Evolutionary conservation across 2,329 filamentous ascomycete species (phyloP).

Genomic region (Xylariomycetidae sp.): DNA sequence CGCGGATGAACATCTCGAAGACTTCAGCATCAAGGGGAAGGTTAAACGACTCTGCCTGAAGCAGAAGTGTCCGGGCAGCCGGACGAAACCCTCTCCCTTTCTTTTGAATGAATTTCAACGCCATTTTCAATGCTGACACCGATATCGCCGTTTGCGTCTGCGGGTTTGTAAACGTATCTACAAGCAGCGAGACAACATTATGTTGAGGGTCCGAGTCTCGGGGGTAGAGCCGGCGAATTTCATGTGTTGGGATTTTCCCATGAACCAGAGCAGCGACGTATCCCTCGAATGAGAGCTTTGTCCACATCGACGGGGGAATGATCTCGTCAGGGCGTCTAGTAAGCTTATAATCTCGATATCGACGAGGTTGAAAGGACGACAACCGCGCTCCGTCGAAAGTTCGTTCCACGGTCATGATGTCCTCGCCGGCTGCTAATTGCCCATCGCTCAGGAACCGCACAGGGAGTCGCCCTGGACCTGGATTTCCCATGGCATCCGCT

Average conservation of each 20-base stretch:
- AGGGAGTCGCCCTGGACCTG: slow-evolving; percentile 2
- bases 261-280: slow-evolving; percentile 23
- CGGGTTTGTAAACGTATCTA: slow-evolving; percentile 19
- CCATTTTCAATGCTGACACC: slow-evolving; percentile 23
- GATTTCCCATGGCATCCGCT: slow-evolving; percentile 5
- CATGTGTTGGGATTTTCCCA: slow-evolving; percentile 18
- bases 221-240: slow-evolving; percentile 19
- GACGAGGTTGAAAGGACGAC: background rate
- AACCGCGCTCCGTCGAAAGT: background rate
- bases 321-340: slow-evolving; percentile 21
- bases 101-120: slow-evolving; percentile 18
- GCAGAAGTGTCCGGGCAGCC: slow-evolving; percentile 16
- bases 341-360: slow-evolving; percentile 14
- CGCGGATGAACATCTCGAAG: slow-evolving; percentile 20
- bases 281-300: slow-evolving; percentile 19
- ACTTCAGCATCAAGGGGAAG: slow-evolving; percentile 21
- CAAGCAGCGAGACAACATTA: slow-evolving; percentile 21
- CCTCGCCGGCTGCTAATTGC: slow-evolving; percentile 11
- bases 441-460: slow-evolving; percentile 11
- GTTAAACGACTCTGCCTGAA: slow-evolving; percentile 13
- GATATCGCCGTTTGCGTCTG: slow-evolving; percentile 15
- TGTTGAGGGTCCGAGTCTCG: slow-evolving; percentile 17
- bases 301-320: slow-evolving; percentile 19
- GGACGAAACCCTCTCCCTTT: slow-evolving; percentile 16
- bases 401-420: slow-evolving; percentile 16